phyloP scores from a whole-genome alignment of 2,329 filamentous ascomycete genomes.

The Diatrype stigma region DNA sequence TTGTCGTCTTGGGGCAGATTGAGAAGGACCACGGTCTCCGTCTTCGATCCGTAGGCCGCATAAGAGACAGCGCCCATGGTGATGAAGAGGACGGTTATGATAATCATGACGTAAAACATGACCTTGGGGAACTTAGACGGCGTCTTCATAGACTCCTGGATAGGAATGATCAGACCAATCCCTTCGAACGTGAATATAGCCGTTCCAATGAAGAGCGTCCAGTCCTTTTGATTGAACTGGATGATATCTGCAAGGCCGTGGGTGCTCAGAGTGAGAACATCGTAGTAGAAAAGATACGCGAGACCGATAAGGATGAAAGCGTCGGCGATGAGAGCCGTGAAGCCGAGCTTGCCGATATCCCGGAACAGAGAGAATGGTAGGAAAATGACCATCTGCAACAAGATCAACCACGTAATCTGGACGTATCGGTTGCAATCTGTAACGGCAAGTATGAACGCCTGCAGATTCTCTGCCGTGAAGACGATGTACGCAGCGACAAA shows the following conservation, averaged over 20 bases:
- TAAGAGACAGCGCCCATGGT: slow-evolving; percentile 92
- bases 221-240: slow-evolving; percentile 84
- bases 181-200: slow-evolving; percentile 99
- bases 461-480: slow-evolving; percentile 92
- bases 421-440: slow-evolving; percentile 82
- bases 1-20: slow-evolving; percentile 96
- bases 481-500: slow-evolving; percentile 96
- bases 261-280: slow-evolving; percentile 74
- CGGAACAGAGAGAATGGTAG: slow-evolving; percentile 88
- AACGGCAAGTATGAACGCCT: slow-evolving; percentile 90
- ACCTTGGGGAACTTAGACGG: slow-evolving; percentile 88
- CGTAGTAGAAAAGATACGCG: slow-evolving; percentile 93
- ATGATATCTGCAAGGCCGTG: slow-evolving; percentile 81
- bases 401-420: slow-evolving; percentile 81
- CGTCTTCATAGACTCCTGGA: slow-evolving; percentile 93
- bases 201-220: slow-evolving; percentile 97
- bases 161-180: slow-evolving; percentile 94
- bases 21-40: slow-evolving; percentile 92
- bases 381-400: slow-evolving; percentile 95
- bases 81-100: slow-evolving; percentile 87
- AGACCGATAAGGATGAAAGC: slow-evolving; percentile 90
- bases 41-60: slow-evolving; percentile 90
- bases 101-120: slow-evolving; percentile 85
- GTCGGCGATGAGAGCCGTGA: slow-evolving; percentile 90
- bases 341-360: slow-evolving; percentile 95